phyloP scores from a whole-genome alignment of 495 filamentous ascomycete species.

The Lichina pygmaea region DNA sequence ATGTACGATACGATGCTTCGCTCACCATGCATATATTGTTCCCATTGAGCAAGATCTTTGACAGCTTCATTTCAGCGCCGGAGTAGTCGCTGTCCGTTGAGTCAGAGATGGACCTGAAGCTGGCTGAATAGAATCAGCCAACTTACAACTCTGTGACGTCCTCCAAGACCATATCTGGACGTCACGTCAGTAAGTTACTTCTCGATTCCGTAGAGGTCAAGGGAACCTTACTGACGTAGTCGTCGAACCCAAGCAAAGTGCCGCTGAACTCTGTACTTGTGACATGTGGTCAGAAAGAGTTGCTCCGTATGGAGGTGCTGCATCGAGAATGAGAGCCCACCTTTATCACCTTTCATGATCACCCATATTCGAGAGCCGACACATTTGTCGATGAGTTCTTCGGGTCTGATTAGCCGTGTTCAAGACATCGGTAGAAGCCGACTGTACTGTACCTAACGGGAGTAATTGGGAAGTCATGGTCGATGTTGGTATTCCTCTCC shows the following conservation, averaged over 20 bases:
- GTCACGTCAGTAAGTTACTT: constrained; percentile 1
- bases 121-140: background rate
- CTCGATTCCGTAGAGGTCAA: background rate
- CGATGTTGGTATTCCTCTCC: background rate
- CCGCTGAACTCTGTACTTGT: constrained; percentile 57
- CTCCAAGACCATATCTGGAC: constrained; percentile 82
- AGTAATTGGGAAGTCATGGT: constrained; percentile 9
- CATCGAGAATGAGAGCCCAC: constrained; percentile 9
- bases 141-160: constrained; percentile 92
- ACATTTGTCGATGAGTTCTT: constrained; percentile 96
- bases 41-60: constrained; percentile 88
- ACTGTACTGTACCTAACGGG: constrained; percentile 10
- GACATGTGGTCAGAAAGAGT: background rate
- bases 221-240: constrained; percentile 83
- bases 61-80: constrained; percentile 59
- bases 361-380: constrained; percentile 96
- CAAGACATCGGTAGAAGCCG: background rate
- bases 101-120: background rate
- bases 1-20: background rate
- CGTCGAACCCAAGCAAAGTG: constrained; percentile 82
- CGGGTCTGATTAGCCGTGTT: background rate
- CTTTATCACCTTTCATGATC: constrained; percentile 97
- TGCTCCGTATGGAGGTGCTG: no score
- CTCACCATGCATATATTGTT: constrained; percentile 97
- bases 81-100: constrained; percentile 45